phyloP scores from a whole-genome alignment of 139 green algal species.

The Astrephomene gubernaculifera region DNA sequence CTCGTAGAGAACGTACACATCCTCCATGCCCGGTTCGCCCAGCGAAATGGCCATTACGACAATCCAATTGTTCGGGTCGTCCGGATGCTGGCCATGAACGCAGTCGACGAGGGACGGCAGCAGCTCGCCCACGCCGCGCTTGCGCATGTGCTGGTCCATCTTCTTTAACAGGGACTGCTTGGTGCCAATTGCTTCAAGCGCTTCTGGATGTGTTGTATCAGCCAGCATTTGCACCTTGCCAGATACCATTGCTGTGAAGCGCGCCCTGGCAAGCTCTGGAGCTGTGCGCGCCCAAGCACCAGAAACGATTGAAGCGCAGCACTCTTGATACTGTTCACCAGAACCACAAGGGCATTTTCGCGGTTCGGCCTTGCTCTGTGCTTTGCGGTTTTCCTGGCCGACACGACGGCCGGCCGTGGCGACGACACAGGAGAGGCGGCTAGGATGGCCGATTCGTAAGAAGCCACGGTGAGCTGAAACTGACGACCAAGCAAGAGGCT shows the following conservation, averaged over 20 bases:
- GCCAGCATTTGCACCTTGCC: conserved; percentile 10
- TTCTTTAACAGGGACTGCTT: conserved; percentile 10
- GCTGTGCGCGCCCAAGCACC: conserved; percentile 47
- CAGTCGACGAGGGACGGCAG: neutral
- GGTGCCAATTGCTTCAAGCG: conserved; percentile 33
- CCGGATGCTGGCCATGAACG: neutral
- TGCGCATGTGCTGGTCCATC: neutral
- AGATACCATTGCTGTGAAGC: conserved; percentile 26
- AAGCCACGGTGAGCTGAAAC: too few species aligned
- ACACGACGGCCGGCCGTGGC: neutral
- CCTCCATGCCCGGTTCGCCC: neutral
- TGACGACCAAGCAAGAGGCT: too few species aligned
- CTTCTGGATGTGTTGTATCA: conserved; percentile 49
- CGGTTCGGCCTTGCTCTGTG: neutral
- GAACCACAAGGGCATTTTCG: conserved; percentile 25
- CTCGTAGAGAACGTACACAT: neutral
- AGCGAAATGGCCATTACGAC: neutral
- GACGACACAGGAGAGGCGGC: neutral
- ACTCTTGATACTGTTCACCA: neutral
- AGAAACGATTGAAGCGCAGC: conserved; percentile 29
- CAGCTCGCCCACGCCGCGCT: neutral
- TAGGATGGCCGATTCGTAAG: neutral
- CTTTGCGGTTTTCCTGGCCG: neutral
- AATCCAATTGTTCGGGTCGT: conserved; percentile 7
- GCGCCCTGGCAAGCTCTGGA: conserved; percentile 32